These are phyloP conservation scores for Adansonia grandidieri DNA, from an alignment of 441 rosid genomes.

Conservation along the genomic window DNA sequence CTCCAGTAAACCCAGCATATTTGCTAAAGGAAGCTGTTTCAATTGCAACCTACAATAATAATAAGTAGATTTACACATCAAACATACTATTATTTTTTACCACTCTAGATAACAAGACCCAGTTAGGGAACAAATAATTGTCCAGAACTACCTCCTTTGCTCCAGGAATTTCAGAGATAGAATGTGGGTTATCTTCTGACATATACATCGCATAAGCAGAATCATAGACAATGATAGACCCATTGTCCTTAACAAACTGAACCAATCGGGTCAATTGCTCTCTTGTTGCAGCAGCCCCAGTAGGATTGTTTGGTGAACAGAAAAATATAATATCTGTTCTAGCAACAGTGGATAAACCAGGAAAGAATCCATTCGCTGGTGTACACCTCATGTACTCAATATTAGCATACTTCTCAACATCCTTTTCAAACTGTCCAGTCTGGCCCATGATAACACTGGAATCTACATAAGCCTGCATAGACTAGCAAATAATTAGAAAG, in stretches of 20 bases:
- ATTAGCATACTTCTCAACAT: conserved; percentile 66
- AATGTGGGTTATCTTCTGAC: conserved; percentile 81
- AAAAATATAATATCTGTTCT: conserved; percentile 87
- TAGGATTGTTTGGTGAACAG: conserved; percentile 97
- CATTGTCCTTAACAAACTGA: conserved; percentile 85
- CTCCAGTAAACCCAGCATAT: conserved; percentile 97
- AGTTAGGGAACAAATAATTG: not conserved
- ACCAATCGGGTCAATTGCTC: conserved; percentile 80
- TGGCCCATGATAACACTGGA: conserved; percentile 96
- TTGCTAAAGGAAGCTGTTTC: conserved; percentile 97
- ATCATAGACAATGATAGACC: conserved; percentile 89
- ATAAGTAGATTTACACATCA: conserved; percentile 10
- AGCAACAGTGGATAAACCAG: conserved; percentile 68
- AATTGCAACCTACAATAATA: conserved; percentile 68
- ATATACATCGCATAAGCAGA: conserved; percentile 94
- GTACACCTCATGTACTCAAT: conserved; percentile 91
- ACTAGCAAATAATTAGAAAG: not conserved
- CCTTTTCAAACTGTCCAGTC: conserved; percentile 74
- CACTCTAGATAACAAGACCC: not conserved
- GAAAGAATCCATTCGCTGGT: conserved; percentile 95
- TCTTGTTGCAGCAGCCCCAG: conserved; percentile 90
- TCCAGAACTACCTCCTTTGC: conserved; percentile 74
- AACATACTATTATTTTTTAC: not conserved
- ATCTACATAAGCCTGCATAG: conserved; percentile 88
- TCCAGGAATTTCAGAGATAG: conserved; percentile 96